Conservation (phyloP, 2,329 filamentous ascomycete genomes). For the Botrytis medusae region DNA sequence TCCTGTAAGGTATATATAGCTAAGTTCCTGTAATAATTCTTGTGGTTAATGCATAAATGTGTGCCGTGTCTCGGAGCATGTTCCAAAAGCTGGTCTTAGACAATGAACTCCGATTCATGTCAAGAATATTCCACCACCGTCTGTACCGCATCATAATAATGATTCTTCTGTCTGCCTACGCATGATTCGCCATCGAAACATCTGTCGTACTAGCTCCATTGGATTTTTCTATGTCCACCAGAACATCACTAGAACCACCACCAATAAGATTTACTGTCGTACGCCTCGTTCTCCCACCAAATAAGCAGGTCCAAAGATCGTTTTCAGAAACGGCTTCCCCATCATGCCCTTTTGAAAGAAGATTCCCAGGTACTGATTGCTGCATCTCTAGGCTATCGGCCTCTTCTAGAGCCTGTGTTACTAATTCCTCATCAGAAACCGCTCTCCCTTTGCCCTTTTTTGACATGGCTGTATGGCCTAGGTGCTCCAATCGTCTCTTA, state of each 20-base stretch:
- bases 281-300: constrained; percentile 51
- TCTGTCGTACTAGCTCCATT: neutral
- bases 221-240: neutral
- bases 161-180: neutral
- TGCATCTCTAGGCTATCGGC: constrained; percentile 85
- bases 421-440: constrained; percentile 46
- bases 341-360: constrained; percentile 70
- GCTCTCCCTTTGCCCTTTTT: constrained; percentile 45
- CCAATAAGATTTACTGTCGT: neutral
- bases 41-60: neutral
- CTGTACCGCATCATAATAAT: neutral
- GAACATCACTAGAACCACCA: neutral
- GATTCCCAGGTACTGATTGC: constrained; percentile 64
- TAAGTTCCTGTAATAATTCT: neutral
- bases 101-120: neutral
- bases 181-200: too few relatives aligned
- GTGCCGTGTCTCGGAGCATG: neutral
- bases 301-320: constrained; percentile 88
- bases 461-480: constrained; percentile 49
- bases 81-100: neutral
- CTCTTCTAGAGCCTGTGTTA: constrained; percentile 68
- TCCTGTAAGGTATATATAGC: neutral
- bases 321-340: constrained; percentile 77
- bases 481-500: constrained; percentile 73
- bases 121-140: neutral